Conservation (phyloP, 148 eudicot genomes). For the Cornus florida region DNA sequence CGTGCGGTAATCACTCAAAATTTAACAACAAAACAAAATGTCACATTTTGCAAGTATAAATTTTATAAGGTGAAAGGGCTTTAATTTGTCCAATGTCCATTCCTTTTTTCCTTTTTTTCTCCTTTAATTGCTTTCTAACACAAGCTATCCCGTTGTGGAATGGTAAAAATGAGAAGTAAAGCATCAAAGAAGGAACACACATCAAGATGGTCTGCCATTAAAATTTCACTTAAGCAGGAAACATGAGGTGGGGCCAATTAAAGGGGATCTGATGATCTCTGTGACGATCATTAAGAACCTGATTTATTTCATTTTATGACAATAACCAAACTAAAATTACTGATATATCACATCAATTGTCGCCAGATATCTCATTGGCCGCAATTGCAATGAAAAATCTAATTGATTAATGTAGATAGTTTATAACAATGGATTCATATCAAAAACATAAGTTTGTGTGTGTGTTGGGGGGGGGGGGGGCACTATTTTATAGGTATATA, state of each 20-base stretch:
- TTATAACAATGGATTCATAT: not conserved
- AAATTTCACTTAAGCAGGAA: not conserved
- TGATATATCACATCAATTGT: not conserved
- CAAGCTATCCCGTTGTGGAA: not conserved
- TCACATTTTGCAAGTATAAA: too few species aligned
- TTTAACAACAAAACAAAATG: not conserved
- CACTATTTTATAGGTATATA: too few species aligned
- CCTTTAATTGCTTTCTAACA: not conserved
- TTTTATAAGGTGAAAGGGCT: too few species aligned
- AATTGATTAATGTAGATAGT: not conserved
- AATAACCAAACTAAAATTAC: not conserved
- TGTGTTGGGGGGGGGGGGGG: too few species aligned
- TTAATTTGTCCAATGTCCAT: not conserved
- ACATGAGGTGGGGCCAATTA: not conserved
- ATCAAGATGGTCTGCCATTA: not conserved
- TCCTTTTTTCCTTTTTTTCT: too few species aligned
- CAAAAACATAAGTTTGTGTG: too few species aligned
- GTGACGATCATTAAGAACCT: not conserved
- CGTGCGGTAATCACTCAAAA: too few species aligned
- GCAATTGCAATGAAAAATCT: not conserved
- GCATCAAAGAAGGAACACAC: not conserved
- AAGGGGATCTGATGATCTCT: not conserved
- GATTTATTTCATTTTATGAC: not conserved
- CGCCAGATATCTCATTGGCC: not conserved
- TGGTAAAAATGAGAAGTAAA: not conserved